Percentiles rank a stretch among this genome's conserved stretches.
phyloP scores from a whole-genome alignment of 129 eudicot species.

The Flaveria bidentis region DNA sequence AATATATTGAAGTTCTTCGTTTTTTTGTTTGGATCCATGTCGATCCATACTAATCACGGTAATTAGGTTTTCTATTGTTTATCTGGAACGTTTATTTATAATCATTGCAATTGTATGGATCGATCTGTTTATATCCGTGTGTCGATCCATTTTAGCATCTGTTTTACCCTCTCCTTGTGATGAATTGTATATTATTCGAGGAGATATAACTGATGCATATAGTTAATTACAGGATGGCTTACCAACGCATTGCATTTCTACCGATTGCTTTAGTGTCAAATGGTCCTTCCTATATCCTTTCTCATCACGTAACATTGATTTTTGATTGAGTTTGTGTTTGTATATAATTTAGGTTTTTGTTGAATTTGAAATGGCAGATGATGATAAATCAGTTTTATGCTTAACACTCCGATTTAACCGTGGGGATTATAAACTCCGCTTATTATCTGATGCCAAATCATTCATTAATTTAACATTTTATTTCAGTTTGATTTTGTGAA shows the following conservation, averaged over 20 bases:
- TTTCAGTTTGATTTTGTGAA: neutral
- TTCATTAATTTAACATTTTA: neutral
- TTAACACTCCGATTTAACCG: constrained; percentile 45
- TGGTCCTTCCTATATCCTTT: constrained; percentile 60
- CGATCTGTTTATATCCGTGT: neutral
- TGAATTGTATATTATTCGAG: constrained; percentile 17
- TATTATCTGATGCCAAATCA: constrained; percentile 74
- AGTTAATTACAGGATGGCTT: constrained; percentile 55
- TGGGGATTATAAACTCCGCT: constrained; percentile 73
- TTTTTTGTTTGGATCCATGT: neutral
- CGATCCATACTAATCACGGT: neutral
- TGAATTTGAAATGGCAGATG: constrained; percentile 40
- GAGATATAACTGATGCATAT: constrained; percentile 82
- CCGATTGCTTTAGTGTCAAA: constrained; percentile 76
- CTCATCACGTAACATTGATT: too few species aligned
- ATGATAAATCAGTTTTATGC: constrained; percentile 52
- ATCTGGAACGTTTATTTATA: neutral
- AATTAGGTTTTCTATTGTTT: neutral
- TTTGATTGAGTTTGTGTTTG: neutral
- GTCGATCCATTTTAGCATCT: constrained; percentile 46
- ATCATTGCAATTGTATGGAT: neutral
- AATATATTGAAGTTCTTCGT: neutral
- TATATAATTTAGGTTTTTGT: neutral
- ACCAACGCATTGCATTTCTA: constrained; percentile 81
- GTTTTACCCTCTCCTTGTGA: constrained; percentile 70